Evolutionary conservation across 345 rosid species (phyloP).

Genomic region (Gynandropsis gynandra): DNA sequence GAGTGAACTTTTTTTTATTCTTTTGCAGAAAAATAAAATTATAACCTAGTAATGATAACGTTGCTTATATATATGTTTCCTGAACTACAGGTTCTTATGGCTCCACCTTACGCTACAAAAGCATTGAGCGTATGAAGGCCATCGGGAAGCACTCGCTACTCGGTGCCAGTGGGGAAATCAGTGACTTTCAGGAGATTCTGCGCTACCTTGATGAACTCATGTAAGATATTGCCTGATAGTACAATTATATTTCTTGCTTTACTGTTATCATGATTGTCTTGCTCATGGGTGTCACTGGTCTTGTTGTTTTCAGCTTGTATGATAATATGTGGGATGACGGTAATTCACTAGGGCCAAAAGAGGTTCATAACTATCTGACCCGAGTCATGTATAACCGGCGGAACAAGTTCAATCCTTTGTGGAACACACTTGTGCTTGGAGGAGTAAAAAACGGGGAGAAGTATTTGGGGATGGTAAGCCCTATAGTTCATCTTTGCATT

Average conservation of each 20-base stretch:
- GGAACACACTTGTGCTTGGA: constrained; percentile 97
- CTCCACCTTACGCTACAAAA: constrained; percentile 86
- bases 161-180: constrained; percentile 94
- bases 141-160: constrained; percentile 93
- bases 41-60: neutral
- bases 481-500: neutral
- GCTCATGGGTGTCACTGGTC: constrained; percentile 6
- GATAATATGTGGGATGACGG: constrained; percentile 99
- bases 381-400: constrained; percentile 94
- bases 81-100: constrained; percentile 77
- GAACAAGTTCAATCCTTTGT: constrained; percentile 88
- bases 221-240: constrained; percentile 32
- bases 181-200: constrained; percentile 94
- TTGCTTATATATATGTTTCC: neutral
- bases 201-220: constrained; percentile 83
- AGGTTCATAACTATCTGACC: constrained; percentile 90
- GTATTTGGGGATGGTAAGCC: constrained; percentile 82
- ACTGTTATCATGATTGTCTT: constrained; percentile 12
- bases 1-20: no score
- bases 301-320: constrained; percentile 52
- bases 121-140: constrained; percentile 74
- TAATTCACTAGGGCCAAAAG: constrained; percentile 97
- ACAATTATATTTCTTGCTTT: neutral
- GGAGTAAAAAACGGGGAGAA: constrained; percentile 91
- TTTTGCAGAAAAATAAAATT: neutral